Conservation (phyloP, 2,329 filamentous ascomycete genomes). For the Aureobasidium namibiae region DNA sequence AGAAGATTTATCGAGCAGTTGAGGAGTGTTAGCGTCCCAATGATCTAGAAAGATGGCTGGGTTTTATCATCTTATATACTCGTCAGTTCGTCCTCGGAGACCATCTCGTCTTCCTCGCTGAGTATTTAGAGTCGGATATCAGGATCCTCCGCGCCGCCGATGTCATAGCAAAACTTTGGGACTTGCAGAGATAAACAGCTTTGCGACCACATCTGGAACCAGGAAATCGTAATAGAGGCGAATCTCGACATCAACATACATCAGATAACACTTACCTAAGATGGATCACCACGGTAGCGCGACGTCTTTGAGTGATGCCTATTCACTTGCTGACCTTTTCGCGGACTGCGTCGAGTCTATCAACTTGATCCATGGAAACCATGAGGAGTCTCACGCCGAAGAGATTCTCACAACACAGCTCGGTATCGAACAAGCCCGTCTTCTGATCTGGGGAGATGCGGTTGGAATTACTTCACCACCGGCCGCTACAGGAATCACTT, state of each 20-base stretch:
- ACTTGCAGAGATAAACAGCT: not conserved
- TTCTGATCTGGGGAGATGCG: slow-evolving; percentile 41
- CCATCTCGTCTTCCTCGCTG: not conserved
- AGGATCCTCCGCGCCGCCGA: not conserved
- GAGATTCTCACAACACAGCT: slow-evolving; percentile 36
- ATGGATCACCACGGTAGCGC: slow-evolving; percentile 6
- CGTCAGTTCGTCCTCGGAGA: not conserved
- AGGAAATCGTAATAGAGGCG: not conserved
- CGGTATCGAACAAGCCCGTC: slow-evolving; percentile 39
- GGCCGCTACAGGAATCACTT: slow-evolving; percentile 31
- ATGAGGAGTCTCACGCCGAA: slow-evolving; percentile 35
- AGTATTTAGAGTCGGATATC: not conserved
- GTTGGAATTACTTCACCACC: slow-evolving; percentile 39
- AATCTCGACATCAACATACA: not conserved
- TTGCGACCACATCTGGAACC: not conserved
- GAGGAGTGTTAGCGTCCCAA: slow-evolving; percentile 3
- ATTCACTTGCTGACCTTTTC: slow-evolving; percentile 38
- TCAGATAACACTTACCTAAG: too few species aligned
- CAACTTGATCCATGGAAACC: slow-evolving; percentile 36
- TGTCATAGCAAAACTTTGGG: not conserved
- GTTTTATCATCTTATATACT: not conserved
- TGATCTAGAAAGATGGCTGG: slow-evolving; percentile 8
- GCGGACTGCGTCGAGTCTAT: slow-evolving; percentile 41
- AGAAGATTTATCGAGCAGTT: not conserved
- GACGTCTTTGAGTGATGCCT: slow-evolving; percentile 29